Evolutionary conservation across 2,329 filamentous ascomycete species (phyloP), one percentile per base, ranked within the genome.

Genomic region (Apiospora sp.): DNA sequence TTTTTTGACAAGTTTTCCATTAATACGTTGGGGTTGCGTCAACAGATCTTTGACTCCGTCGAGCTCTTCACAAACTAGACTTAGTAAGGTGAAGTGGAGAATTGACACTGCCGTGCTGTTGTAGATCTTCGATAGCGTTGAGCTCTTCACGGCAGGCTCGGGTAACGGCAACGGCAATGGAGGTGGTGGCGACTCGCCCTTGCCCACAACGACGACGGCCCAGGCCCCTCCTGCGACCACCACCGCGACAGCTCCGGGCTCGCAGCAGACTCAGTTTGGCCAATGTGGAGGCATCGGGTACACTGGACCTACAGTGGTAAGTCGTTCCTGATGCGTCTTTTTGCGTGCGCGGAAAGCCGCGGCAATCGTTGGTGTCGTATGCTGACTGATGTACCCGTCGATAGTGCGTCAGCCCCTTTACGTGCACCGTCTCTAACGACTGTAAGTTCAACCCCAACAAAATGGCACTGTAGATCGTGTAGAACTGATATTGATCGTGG

Each of bases 31-130:
- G 8, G 58, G 58, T 64, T 41, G 30, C 34, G 54, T 64, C 58
- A 41, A 64, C 58, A 80, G 79, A 81, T 81, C 54, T 80, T 81
- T 48, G 80, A 81, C 73, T 79, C 79, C 16, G 78, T 83, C 27
- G 81, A 83, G 72, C 78, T 83, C 1, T 83, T 81, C 64, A 75
- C 73, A 27, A 54, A 43, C 64, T 43, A 41, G 68, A 24, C 43
- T 24, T 41, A 13, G 58, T 64, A 19, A 37, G 13, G 58, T 64
- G 34, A 37, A 41, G 58, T n/a, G 58, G 34, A 41, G 34, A 24
- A 24, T 72, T 46, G 37, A 41, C 37, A 24, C 27, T 64, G 8
- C 7, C 7, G 22, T 69, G 61, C 46, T 16, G 12, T 49, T n/a
- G 44, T 51, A 69, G 68, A 69, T 69, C 68, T 43, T 69, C 34